Evolutionary conservation across 2,329 filamentous ascomycete genomes (phyloP).

Genomic region (Aspergillus pseudoviridinutans): DNA sequence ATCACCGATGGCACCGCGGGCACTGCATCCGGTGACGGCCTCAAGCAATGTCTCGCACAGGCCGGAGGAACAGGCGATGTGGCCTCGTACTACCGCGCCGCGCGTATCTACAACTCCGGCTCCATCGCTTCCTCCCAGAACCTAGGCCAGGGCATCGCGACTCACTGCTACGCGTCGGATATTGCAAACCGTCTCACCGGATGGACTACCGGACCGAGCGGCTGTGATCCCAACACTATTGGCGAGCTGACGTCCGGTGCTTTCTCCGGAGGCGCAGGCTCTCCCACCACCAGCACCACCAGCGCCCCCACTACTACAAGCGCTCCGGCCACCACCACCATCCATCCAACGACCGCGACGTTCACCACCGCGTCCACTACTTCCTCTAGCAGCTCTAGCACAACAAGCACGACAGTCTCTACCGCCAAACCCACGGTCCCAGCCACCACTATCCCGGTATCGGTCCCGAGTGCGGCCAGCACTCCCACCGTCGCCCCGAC

Average conservation of each 20-base stretch:
- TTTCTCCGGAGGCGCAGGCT: conserved; percentile 9
- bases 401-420: neutral
- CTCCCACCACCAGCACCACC: neutral
- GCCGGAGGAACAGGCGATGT: conserved; percentile 20
- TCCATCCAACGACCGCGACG: too few species aligned
- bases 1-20: conserved; percentile 37
- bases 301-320: conserved; percentile 3
- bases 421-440: neutral
- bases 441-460: neutral
- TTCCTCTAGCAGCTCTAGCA: neutral
- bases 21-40: conserved; percentile 32
- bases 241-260: conserved; percentile 10
- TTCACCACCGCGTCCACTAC: neutral
- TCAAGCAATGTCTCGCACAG: conserved; percentile 29
- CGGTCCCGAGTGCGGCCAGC: neutral
- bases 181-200: conserved; percentile 27
- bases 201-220: conserved; percentile 19
- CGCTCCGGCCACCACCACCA: too few species aligned
- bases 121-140: conserved; percentile 29
- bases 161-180: conserved; percentile 27
- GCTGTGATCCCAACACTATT: conserved; percentile 14
- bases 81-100: conserved; percentile 29
- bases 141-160: conserved; percentile 25
- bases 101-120: conserved; percentile 43
- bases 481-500: neutral